A percentile compares a stretch with the other conserved stretches of the same genome.
Conservation (phyloP, 768 basidiomycete genomes). For the Agaricus sinodeliciosus region DNA sequence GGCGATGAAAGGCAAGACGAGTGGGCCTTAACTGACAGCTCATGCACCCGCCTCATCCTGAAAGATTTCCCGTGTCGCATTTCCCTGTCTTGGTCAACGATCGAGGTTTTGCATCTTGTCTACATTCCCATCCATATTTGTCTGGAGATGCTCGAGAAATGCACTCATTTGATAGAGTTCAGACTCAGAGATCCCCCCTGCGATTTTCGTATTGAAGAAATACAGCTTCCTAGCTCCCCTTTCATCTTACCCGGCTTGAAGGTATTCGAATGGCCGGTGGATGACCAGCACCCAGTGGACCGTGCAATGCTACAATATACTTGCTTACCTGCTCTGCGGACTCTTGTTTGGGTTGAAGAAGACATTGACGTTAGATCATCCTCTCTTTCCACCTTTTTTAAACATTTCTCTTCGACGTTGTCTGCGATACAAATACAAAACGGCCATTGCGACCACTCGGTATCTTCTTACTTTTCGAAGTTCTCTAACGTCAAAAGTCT, state of each 20-base stretch:
- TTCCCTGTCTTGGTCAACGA: background rate
- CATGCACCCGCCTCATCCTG: background rate
- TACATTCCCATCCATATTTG: background rate
- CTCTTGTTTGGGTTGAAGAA: background rate
- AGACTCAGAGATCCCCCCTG: background rate
- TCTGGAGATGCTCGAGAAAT: background rate
- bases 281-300: background rate
- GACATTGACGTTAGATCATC: background rate
- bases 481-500: too few relatives aligned
- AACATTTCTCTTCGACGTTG: too few relatives aligned
- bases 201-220: background rate
- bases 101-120: background rate
- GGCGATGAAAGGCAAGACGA: too few relatives aligned
- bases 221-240: background rate
- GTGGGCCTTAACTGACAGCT: background rate
- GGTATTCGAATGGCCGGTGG: background rate
- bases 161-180: background rate
- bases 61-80: background rate
- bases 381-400: too few relatives aligned
- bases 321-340: background rate
- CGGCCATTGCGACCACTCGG: too few relatives aligned
- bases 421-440: too few relatives aligned
- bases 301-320: background rate
- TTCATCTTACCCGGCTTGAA: background rate
- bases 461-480: too few relatives aligned